Evolutionary conservation across 1,284 basidiomycete genomes (phyloP), one percentile per base, ranked within the genome.

Genomic region (Cryptococcus sp.): DNA sequence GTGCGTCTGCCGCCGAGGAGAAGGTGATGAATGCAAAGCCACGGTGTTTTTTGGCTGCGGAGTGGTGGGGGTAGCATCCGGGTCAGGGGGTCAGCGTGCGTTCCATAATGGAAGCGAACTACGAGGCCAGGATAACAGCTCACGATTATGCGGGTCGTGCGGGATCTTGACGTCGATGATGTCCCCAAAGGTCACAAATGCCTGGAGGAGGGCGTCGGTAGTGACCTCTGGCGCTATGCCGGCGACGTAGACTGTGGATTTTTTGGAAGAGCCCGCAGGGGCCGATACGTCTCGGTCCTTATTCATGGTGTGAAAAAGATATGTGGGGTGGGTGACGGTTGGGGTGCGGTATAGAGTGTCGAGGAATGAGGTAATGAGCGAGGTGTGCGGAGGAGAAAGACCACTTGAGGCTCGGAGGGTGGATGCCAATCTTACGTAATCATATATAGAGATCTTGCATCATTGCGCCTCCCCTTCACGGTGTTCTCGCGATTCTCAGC

Each of bases 21-120:
- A 72, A 78, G 15, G 76, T 77, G 54, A 78, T 63, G 60, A 78
- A 77, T 6, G 77, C 77, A 65, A 69, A 77, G 4, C 73, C 74
- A 28, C 70, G 57, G 60, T 75, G 74, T 65, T 72, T 73, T 24
- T 48, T 47, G 49, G 68, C 66, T 68, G 52, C 28, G 9, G 28
- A 33, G 28, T 5, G 28, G 4, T 9, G 12, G 46, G 52, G 23
- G 55, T 50, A 46, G 11, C 39, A n/a, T 3, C 58, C 56, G 39
- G 7, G 20, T 20, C 4, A 24, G n/a, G 44, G 12, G 6, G 16
- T 18, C 9, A 50, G 23, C 24, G 7, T 16, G 1, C n/a, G 38
- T 36, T 6, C 18, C 4, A 46, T 37, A 40, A 33, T 9, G 11
- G 50, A n/a, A 45, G n/a, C 23, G n/a, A 7, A 33, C 28, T 33